These are phyloP conservation scores for Populus hybrid DNA, from an alignment of 441 rosid species.

Conservation along the genomic window DNA sequence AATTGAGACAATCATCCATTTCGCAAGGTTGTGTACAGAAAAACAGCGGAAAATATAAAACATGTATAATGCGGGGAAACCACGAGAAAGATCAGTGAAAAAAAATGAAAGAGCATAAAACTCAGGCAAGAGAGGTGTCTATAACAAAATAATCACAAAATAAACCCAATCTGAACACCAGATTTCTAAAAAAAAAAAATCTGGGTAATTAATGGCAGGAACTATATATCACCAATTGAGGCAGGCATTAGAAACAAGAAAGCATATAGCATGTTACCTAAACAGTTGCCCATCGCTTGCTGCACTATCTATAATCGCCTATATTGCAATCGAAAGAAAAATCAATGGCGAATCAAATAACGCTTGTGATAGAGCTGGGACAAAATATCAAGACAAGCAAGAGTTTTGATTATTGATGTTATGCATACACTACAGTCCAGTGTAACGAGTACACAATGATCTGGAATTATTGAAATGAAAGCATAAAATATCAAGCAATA, in stretches of 20 bases:
- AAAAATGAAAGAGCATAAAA: not conserved
- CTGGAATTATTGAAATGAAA: constrained; percentile 2
- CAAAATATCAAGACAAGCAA: not conserved
- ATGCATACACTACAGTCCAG: not conserved
- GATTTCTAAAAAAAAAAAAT: not conserved
- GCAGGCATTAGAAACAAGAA: not conserved
- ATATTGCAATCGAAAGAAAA: not conserved
- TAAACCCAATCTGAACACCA: not conserved
- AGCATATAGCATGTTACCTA: not conserved
- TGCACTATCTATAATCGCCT: not conserved
- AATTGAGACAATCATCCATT: not conserved
- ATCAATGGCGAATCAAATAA: not conserved
- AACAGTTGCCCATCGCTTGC: not conserved
- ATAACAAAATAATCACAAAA: too few species aligned
- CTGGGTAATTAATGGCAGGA: not conserved
- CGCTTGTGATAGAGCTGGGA: not conserved
- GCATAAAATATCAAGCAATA: not conserved
- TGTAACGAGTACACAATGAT: not conserved
- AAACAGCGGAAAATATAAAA: not conserved
- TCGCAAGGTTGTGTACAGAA: not conserved
- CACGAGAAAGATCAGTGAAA: not conserved
- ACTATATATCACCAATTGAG: not conserved
- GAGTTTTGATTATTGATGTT: not conserved
- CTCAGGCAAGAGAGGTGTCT: not conserved
- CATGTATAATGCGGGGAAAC: not conserved